phyloP scores from a whole-genome alignment of 2,329 filamentous ascomycete species.

The Colletotrichum scovillei region DNA sequence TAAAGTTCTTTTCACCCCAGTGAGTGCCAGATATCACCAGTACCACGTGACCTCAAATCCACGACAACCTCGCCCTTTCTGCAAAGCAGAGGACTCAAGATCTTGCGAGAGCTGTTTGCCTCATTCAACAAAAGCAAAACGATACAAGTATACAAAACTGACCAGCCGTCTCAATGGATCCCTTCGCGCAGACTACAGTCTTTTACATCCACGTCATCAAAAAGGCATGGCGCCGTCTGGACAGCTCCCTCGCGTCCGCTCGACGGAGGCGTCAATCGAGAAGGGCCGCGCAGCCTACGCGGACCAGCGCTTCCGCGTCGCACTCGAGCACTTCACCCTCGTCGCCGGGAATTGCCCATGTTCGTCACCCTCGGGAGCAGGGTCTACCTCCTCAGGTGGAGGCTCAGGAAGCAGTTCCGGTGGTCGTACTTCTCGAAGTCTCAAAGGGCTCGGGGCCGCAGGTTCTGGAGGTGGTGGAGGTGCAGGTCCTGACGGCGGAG shows the following conservation, averaged over 20 bases:
- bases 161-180: neutral
- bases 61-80: neutral
- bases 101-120: neutral
- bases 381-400: neutral
- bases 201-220: neutral
- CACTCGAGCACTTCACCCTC: conserved; percentile 50
- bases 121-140: neutral
- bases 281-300: conserved; percentile 48
- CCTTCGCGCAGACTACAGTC: neutral
- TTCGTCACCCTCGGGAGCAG: conserved; percentile 1
- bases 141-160: neutral
- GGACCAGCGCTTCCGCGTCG: conserved; percentile 47
- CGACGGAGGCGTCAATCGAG: conserved; percentile 44
- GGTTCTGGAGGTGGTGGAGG: conserved; percentile 40
- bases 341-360: conserved; percentile 34
- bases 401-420: neutral
- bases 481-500: neutral
- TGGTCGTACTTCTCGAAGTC: neutral
- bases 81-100: neutral
- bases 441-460: neutral
- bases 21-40: conserved; percentile 1
- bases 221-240: conserved; percentile 8
- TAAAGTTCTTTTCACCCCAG: neutral
- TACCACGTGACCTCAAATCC: neutral
- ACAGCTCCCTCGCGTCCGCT: conserved; percentile 26